Percentiles rank a stretch among this genome's conserved stretches.
Conservation (phyloP, 1,284 basidiomycete species). For the Pseudozyma flocculosa region DNA sequence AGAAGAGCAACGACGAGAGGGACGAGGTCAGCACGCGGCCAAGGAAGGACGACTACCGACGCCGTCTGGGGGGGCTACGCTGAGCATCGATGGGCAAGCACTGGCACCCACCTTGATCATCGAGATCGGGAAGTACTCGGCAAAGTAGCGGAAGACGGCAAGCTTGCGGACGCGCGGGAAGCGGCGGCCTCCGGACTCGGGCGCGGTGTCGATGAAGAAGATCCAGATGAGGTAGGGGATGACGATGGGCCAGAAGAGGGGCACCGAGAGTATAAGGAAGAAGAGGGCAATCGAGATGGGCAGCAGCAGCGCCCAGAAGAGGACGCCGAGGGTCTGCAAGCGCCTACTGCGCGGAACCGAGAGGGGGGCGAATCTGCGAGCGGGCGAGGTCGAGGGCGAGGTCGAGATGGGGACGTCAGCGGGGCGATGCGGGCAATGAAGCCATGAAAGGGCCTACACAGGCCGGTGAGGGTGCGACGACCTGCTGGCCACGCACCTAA, state of each 20-base stretch:
- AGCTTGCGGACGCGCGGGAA: constrained; percentile 74
- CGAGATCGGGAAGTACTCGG: constrained; percentile 82
- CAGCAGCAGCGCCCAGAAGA: constrained; percentile 79
- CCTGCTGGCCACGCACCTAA: no score
- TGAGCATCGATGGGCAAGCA: no score
- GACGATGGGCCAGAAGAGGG: constrained; percentile 81
- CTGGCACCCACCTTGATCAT: constrained; percentile 47
- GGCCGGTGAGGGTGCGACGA: no score
- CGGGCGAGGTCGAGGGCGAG: not conserved
- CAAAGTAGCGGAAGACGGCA: constrained; percentile 77
- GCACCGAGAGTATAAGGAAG: constrained; percentile 81
- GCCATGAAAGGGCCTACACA: no score
- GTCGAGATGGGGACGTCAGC: no score
- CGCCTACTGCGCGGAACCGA: constrained; percentile 46
- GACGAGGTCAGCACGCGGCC: no score
- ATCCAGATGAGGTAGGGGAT: constrained; percentile 82
- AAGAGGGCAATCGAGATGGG: constrained; percentile 72
- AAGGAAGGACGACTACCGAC: no score
- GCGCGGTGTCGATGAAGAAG: constrained; percentile 69
- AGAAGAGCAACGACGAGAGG: not conserved
- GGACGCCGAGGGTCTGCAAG: constrained; percentile 64
- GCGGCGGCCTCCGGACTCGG: constrained; percentile 74
- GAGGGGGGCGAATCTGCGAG: constrained; percentile 44
- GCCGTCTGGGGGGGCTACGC: no score
- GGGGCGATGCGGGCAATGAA: no score